A percentile compares a stretch with the other conserved stretches of the same genome.
Evolutionary conservation across 257 asterid species (phyloP).

Genomic region (Catharanthus roseus): DNA sequence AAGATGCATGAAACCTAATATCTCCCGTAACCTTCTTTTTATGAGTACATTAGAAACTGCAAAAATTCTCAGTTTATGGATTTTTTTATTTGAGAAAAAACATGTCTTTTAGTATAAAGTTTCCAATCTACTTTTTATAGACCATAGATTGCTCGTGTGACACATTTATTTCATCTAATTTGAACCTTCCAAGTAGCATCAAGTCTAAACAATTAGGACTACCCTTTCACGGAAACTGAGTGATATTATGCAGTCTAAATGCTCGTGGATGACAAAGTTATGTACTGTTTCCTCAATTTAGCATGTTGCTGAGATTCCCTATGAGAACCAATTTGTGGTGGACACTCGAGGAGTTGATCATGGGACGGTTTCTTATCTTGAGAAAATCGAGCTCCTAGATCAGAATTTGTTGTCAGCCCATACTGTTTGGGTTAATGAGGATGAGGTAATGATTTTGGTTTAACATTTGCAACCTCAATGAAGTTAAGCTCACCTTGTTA

Average conservation of each 20-base stretch:
- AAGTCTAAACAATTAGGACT: not conserved
- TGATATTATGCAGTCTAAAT: not conserved
- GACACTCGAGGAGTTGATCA: constrained; percentile 54
- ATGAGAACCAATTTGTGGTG: constrained; percentile 62
- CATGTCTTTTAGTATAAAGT: not conserved
- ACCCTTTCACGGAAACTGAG: not conserved
- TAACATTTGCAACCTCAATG: not conserved
- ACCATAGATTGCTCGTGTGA: not conserved
- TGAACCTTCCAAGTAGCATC: not conserved
- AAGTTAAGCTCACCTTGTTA: not conserved
- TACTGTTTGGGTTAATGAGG: constrained; percentile 68
- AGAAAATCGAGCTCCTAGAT: constrained; percentile 51
- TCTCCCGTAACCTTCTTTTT: not conserved
- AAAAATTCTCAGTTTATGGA: not conserved
- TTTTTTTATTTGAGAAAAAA: not conserved
- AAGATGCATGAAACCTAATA: not conserved
- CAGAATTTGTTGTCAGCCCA: constrained; percentile 72
- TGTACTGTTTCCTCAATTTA: constrained; percentile 12
- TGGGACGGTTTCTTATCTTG: constrained; percentile 69
- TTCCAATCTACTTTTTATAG: not conserved
- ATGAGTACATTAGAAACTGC: not conserved
- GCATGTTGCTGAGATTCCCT: constrained; percentile 86
- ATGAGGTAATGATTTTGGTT: constrained; percentile 38
- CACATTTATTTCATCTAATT: not conserved
- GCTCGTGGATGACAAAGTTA: not conserved